Percentiles rank a stretch among this genome's conserved stretches.
Conservation (phyloP, 164 flowering plant species). For the Saururus chinensis region DNA sequence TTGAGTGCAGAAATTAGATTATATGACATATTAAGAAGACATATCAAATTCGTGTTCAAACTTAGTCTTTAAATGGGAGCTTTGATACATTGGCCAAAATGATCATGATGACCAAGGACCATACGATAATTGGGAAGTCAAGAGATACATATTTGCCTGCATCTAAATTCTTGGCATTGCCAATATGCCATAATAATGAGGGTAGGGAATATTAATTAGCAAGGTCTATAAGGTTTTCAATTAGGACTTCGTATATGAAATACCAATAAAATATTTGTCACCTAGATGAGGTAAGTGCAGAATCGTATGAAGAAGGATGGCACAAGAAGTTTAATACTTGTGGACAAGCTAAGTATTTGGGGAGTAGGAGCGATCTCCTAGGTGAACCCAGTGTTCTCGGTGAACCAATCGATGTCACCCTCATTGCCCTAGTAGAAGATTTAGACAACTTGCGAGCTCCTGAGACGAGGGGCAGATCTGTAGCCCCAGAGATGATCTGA, state of each 20-base stretch:
- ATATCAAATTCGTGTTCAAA: too few species aligned
- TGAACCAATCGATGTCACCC: too few species aligned
- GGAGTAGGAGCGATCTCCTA: slow-evolving; percentile 35
- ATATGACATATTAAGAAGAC: too few species aligned
- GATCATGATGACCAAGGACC: not conserved
- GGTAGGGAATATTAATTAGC: slow-evolving; percentile 86
- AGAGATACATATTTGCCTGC: slow-evolving; percentile 29
- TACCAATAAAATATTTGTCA: not conserved
- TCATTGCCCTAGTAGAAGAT: too few species aligned
- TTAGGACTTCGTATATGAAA: slow-evolving; percentile 79
- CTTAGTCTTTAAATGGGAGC: too few species aligned
- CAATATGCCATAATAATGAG: slow-evolving; percentile 83
- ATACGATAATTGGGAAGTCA: not conserved
- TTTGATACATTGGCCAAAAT: not conserved
- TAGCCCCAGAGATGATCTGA: too few species aligned
- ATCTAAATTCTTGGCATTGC: slow-evolving; percentile 4
- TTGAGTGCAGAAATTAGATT: too few species aligned
- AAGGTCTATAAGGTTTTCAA: slow-evolving; percentile 95
- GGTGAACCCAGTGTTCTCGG: too few species aligned
- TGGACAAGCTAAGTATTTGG: not conserved
- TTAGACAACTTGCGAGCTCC: too few species aligned
- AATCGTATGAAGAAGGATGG: not conserved
- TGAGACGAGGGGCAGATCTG: too few species aligned
- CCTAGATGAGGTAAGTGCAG: not conserved
- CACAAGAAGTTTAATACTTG: not conserved